These are phyloP conservation scores for Ceratobasidium sp. DNA, from an alignment of 1,284 basidiomycete species.

Conservation along the genomic window DNA sequence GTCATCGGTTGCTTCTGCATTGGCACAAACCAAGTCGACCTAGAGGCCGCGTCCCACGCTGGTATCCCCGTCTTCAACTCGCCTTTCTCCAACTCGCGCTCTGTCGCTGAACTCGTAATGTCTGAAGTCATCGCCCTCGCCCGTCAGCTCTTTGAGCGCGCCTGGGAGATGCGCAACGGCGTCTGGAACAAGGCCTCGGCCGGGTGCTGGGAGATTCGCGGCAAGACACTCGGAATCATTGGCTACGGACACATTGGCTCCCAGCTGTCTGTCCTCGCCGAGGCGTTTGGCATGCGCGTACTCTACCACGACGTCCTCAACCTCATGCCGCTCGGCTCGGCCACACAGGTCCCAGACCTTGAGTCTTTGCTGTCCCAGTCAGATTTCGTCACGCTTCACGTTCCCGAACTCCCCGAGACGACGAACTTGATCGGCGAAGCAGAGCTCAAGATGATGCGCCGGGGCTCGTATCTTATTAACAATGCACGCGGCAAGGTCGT, in stretches of 20 bases:
- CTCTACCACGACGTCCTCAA: conserved; percentile 96
- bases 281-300: conserved; percentile 95
- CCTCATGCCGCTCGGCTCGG: conserved; percentile 97
- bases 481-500: conserved; percentile 96
- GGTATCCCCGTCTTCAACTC: conserved; percentile 99
- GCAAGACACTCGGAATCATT: conserved; percentile 97
- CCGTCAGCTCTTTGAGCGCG: conserved; percentile 90
- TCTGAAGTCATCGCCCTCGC: conserved; percentile 93
- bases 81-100: conserved; percentile 99
- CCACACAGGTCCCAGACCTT: conserved; percentile 86
- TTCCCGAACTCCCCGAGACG: conserved; percentile 96
- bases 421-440: conserved; percentile 87
- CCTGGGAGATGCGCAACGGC: conserved; percentile 86
- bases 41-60: conserved; percentile 79
- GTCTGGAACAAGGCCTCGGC: conserved; percentile 99
- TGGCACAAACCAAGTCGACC: conserved; percentile 98
- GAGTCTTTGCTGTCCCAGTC: conserved; percentile 77
- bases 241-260: conserved; percentile 99
- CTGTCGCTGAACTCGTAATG: conserved; percentile 98
- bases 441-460: conserved; percentile 91
- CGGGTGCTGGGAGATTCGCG: conserved; percentile 96
- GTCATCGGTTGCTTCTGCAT: conserved; percentile 99
- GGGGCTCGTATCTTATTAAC: conserved; percentile 95
- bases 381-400: conserved; percentile 96
- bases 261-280: conserved; percentile 96